Percentiles rank a stretch among this genome's conserved stretches.
Evolutionary conservation across 1,139 yeast genomes (phyloP).

Genomic region (Yamadazyma siamensis): DNA sequence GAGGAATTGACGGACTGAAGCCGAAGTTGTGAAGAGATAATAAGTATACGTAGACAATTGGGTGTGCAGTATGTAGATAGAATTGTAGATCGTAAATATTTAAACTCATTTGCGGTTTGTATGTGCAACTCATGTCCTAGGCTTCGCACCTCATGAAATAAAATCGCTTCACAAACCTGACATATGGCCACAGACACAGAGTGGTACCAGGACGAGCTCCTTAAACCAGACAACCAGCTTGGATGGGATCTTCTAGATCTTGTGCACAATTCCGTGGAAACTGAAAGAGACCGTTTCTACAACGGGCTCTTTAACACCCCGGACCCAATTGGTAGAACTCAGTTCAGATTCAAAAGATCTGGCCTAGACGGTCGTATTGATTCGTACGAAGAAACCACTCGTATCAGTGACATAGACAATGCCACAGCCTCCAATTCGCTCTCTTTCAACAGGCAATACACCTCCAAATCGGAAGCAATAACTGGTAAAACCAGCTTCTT

Average conservation of each 20-base stretch:
- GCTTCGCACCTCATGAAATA: too few species aligned
- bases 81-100: not conserved
- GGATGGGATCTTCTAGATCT: constrained; percentile 60
- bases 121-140: too few species aligned
- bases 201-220: constrained; percentile 22
- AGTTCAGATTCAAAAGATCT: constrained; percentile 58
- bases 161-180: too few species aligned
- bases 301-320: constrained; percentile 51
- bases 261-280: constrained; percentile 43
- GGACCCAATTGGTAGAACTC: constrained; percentile 49
- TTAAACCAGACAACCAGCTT: constrained; percentile 49
- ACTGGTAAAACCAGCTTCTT: constrained; percentile 72
- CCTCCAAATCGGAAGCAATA: constrained; percentile 58
- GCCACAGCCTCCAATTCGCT: constrained; percentile 67
- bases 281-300: constrained; percentile 28
- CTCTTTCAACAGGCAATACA: constrained; percentile 66
- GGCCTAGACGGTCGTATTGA: constrained; percentile 74
- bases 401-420: constrained; percentile 49
- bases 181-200: too few species aligned
- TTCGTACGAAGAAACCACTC: constrained; percentile 58
- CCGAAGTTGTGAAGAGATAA: constrained; percentile 38
- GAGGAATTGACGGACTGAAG: constrained; percentile 46
- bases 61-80: too few species aligned
- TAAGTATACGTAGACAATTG: not conserved
- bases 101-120: not conserved